Percentiles rank a stretch among this genome's conserved stretches.
Evolutionary conservation across 2,329 filamentous ascomycete species (phyloP).

Genomic region (Fusarium xyrophilum): DNA sequence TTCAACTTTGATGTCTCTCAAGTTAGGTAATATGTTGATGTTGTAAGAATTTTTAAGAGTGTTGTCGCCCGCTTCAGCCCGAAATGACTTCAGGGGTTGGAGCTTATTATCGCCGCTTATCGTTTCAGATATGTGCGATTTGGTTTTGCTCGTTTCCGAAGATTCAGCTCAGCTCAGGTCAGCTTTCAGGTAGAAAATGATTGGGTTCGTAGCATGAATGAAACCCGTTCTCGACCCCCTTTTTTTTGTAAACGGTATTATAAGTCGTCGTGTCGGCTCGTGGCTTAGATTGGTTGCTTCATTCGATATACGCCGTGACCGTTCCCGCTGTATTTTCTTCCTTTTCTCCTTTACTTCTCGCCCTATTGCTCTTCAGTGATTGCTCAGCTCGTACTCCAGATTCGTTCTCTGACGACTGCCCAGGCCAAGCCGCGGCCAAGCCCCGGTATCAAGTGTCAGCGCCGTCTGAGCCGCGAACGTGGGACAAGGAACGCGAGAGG

Average conservation of each 20-base stretch:
- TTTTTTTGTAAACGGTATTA: not conserved
- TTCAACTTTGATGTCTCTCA: not conserved
- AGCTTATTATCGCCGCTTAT: slow-evolving; percentile 5
- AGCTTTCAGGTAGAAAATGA: not conserved
- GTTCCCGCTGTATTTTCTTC: not conserved
- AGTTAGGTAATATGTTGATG: not conserved
- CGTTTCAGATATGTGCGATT: not conserved
- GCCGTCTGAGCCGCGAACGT: slow-evolving; percentile 28
- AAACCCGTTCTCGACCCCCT: slow-evolving; percentile 7
- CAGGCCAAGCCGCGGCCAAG: slow-evolving; percentile 37
- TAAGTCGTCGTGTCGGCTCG: slow-evolving; percentile 11
- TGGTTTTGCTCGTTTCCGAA: not conserved
- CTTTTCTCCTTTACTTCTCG: not conserved
- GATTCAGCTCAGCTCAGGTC: slow-evolving; percentile 6
- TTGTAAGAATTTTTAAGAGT: not conserved
- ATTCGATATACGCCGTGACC: slow-evolving; percentile 1
- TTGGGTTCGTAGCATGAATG: slow-evolving; percentile 12
- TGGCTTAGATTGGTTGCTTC: not conserved
- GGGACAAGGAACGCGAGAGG: slow-evolving; percentile 18
- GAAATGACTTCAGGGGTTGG: not conserved
- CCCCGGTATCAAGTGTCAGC: slow-evolving; percentile 24
- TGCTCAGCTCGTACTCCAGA: slow-evolving; percentile 3
- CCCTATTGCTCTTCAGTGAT: not conserved
- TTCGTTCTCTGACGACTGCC: not conserved
- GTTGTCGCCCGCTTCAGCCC: not conserved